These are phyloP conservation scores for Microstegium vimineum DNA, from an alignment of 176 grass and related monocot genomes.

Conservation along the genomic window DNA sequence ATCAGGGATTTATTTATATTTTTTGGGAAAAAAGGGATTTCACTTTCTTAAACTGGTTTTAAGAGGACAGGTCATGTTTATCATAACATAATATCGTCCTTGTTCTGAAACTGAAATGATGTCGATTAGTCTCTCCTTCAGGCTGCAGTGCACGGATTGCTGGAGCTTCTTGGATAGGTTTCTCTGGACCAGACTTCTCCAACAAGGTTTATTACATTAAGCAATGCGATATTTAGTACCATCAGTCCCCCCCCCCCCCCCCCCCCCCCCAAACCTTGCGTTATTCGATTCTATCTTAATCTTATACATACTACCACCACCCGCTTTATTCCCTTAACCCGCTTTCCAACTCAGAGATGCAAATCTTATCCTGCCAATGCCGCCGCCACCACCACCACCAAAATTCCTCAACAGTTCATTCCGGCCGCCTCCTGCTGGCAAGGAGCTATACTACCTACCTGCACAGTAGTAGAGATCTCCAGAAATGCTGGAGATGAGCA, in stretches of 20 bases:
- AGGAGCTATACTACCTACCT: conserved; percentile 7
- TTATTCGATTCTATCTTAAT: conserved; percentile 49
- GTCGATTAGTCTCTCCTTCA: background rate
- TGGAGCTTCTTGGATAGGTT: background rate
- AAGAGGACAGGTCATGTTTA: background rate
- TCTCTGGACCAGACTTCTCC: background rate
- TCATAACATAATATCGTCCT: background rate
- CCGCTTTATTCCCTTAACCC: conserved; percentile 26
- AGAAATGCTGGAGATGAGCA: conserved; percentile 1
- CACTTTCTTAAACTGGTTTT: background rate
- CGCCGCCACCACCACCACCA: conserved; percentile 10
- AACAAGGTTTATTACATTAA: conserved; percentile 24
- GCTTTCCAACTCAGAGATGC: conserved; percentile 50
- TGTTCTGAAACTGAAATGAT: background rate
- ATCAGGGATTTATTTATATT: too few species aligned
- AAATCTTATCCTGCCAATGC: conserved; percentile 44
- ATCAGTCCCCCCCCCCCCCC: too few species aligned
- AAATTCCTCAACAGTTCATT: conserved; percentile 20
- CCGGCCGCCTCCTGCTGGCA: background rate
- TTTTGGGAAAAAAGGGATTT: background rate
- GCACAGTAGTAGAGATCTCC: background rate
- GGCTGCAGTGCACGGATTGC: background rate
- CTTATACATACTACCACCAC: background rate
- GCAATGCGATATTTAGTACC: conserved; percentile 28
- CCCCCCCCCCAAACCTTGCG: background rate